phyloP scores from a whole-genome alignment of 805 yeast species.

The Ogataea henricii region DNA sequence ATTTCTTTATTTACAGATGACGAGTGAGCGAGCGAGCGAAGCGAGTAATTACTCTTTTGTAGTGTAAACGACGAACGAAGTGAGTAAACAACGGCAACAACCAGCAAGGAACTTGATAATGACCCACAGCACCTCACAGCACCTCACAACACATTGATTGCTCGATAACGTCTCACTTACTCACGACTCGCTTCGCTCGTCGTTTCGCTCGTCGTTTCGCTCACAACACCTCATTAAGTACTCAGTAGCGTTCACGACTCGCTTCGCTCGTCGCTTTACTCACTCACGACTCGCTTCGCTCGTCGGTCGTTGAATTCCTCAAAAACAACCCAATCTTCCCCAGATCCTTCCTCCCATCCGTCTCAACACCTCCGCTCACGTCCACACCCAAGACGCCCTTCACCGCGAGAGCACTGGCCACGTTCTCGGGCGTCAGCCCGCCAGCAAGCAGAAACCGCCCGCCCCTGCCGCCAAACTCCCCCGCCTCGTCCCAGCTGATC shows the following conservation, averaged over 20 bases:
- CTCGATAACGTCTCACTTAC: no score
- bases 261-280: no score
- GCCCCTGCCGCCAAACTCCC: constrained; percentile 36
- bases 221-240: no score
- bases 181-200: constrained; percentile 19
- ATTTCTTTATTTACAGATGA: no score
- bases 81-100: no score
- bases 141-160: no score
- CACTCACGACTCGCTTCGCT: background rate
- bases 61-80: no score
- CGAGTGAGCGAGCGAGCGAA: background rate
- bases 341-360: constrained; percentile 70
- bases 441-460: constrained; percentile 77
- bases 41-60: no score
- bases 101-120: no score
- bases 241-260: no score
- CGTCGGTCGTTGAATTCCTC: constrained; percentile 42
- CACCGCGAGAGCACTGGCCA: constrained; percentile 49
- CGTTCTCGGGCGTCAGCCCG: constrained; percentile 80
- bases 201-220: background rate
- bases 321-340: constrained; percentile 64
- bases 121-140: no score
- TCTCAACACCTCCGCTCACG: constrained; percentile 94
- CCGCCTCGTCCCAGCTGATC: constrained; percentile 69
- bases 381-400: constrained; percentile 84